Conservation (phyloP, 257 asterid genomes). For the Vinca minor region DNA sequence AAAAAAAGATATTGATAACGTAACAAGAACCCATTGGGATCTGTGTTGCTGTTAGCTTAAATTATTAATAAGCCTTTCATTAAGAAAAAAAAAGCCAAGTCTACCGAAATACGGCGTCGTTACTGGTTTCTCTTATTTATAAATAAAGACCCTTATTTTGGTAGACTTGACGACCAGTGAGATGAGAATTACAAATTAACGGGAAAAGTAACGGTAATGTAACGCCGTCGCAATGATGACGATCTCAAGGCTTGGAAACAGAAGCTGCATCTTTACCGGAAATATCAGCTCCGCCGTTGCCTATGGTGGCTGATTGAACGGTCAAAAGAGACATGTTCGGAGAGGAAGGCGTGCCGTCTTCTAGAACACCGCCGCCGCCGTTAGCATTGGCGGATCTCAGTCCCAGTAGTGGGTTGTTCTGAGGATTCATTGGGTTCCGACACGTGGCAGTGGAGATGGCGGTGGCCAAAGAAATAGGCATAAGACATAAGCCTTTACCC, state of each 20-base stretch:
- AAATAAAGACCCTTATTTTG: slow-evolving; percentile 35
- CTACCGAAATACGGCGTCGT: slow-evolving; percentile 53
- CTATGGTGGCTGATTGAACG: slow-evolving; percentile 54
- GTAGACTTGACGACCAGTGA: slow-evolving; percentile 42
- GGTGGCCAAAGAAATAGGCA: slow-evolving; percentile 88
- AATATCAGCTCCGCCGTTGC: no score
- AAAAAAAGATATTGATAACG: slow-evolving; percentile 9
- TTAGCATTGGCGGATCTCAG: slow-evolving; percentile 11
- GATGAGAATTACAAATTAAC: slow-evolving; percentile 5
- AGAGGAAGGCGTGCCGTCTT: slow-evolving; percentile 46
- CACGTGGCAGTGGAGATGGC: slow-evolving; percentile 80
- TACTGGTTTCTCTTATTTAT: slow-evolving; percentile 18
- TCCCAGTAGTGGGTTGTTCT: slow-evolving; percentile 20
- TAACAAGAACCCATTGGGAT: slow-evolving; percentile 18
- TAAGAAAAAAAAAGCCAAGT: slow-evolving; percentile 32
- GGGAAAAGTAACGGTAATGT: background rate
- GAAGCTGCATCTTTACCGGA: slow-evolving; percentile 50
- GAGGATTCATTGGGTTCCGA: slow-evolving; percentile 31
- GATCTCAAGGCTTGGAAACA: slow-evolving; percentile 37
- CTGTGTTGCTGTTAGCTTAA: no score
- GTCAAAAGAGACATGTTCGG: slow-evolving; percentile 67
- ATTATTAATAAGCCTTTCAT: slow-evolving; percentile 18
- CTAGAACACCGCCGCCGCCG: slow-evolving; percentile 12
- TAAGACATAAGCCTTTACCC: slow-evolving; percentile 87
- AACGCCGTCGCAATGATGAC: slow-evolving; percentile 23